Base-by-base conservation (phyloP, 75 land plant genomes). In the Picea glauca region DNA sequence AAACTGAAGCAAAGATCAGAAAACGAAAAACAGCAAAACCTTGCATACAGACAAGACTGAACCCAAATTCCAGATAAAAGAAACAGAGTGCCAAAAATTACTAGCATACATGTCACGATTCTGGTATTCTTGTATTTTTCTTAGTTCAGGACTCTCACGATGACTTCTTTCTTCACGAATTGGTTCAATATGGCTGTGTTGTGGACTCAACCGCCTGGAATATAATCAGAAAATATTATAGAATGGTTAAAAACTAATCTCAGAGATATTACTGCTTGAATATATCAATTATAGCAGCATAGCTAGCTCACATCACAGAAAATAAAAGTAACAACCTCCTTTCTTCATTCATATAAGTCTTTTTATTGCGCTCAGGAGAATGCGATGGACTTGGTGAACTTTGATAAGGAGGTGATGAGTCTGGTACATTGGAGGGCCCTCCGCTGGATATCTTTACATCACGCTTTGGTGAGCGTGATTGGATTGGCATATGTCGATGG, bases 381-480 rank as follows among this genome's bases (percentile, higher is more conserved):
- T 77, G 76, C 26, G 80, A 57, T 23, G 20, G 62, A 68, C 33
- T 62, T 56, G 76, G 83, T 66, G 85, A 83, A 43, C 15, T 80
- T 20, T 78, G 78, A 21, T 77, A 66, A 35, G 82, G 77, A 60
- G 83, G 58, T 72, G 81, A 59, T 20, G 21, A 72, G 26, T 26
- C 60, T 60, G 40, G 67, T 40, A 58, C 74, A 21, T 68, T 67
- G 21, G 54, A 64, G 54, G 23, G 76, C 12, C 38, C 40, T 40
- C 65, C 60, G 3, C 15, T 76, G 13, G 43, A 68, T 35, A 59
- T 60, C 17, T 67, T 88, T 43, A 43, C 23, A 70, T 12, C 87
- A 59, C 84, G 82, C 38, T 83, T 81, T 61, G 88, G 88, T 65
- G 90, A 88, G 74, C 87, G 83, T 40, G 84, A 58, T 68, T 81